A percentile compares a stretch with the other conserved stretches of the same genome.
These are phyloP conservation scores for Aspergillus bombycis DNA, from an alignment of 2,329 filamentous ascomycete genomes.

Conservation along the genomic window DNA sequence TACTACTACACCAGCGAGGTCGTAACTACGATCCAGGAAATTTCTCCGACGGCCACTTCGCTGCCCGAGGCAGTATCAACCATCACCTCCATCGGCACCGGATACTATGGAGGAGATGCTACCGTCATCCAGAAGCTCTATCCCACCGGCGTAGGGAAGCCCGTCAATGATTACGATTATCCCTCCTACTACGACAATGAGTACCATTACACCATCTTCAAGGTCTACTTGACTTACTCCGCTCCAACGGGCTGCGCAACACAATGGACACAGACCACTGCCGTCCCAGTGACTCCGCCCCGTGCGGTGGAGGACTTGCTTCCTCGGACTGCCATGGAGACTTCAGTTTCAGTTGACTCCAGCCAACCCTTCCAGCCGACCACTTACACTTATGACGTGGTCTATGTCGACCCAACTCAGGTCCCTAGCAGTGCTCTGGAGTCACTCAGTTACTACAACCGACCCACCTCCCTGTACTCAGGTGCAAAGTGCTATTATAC, in stretches of 20 bases:
- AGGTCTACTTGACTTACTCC: conserved; percentile 32
- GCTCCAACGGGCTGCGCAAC: conserved; percentile 33
- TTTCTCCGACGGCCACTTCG: conserved; percentile 27
- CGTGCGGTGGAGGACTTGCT: conserved; percentile 18
- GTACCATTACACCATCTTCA: conserved; percentile 25
- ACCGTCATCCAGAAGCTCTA: conserved; percentile 34
- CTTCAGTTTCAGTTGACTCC: conserved; percentile 28
- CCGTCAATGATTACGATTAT: conserved; percentile 5
- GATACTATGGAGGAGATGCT: conserved; percentile 15
- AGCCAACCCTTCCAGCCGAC: conserved; percentile 27
- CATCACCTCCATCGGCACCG: conserved; percentile 22
- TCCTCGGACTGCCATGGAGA: conserved; percentile 25
- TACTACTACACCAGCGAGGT: conserved; percentile 15
- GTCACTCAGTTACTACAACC: conserved; percentile 24
- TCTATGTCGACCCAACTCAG: conserved; percentile 34
- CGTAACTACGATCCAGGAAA: conserved; percentile 21
- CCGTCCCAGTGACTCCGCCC: conserved; percentile 24
- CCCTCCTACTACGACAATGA: conserved; percentile 2
- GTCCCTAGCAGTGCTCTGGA: conserved; percentile 25
- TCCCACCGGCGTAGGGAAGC: conserved; percentile 27
- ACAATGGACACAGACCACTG: conserved; percentile 30
- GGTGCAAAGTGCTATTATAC: conserved; percentile 20
- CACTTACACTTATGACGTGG: conserved; percentile 28
- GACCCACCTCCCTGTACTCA: conserved; percentile 21
- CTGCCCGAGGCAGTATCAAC: conserved; percentile 30